Base-by-base conservation (phyloP, 352 stramenopile species). In the Hyphochytrium catenoides region DNA sequence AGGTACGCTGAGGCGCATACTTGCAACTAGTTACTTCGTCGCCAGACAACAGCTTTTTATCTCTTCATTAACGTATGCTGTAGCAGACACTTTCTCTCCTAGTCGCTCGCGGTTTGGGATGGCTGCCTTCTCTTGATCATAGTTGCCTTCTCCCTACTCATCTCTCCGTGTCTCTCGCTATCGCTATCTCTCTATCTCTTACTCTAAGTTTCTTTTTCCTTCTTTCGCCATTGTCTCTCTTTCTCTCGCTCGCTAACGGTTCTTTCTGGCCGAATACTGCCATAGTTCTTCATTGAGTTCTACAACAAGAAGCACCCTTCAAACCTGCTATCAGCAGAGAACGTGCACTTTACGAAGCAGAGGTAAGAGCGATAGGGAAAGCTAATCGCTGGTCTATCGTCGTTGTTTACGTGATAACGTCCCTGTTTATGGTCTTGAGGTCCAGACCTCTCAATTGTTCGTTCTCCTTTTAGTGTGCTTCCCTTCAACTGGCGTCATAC, bases 281-380 rank as follows among this genome's bases (percentile, higher is more conserved):
- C n/a, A n/a, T 44, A 83, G 66, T 83, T 86, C 49, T 86, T 86
- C 36, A 65, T 82, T 27, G 69, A 84, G 50, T 61, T 78, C 41
- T 86, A 86, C 52, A 86, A 86, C 48, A 74, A 63, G 29, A 83
- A 83, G 51, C 76, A 79, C 43, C 57, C 68, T 6, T 56, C 77
- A 2, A 60, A 77, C 25, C 33, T 29, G 12, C 43, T 46, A 22
- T 43, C 40, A n/a, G 17, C 33, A 7, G 40, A 46, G 20, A 42
- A 41, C 35, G 46, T 83, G 24, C 52, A 72, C 9, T 52, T 45
- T 3, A 46, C 34, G 1, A 41, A 54, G 28, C 59, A 69, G 40
- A 65, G 82, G 38, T 45, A 84, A 37, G 68, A 81, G 41, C 68
- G 70, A 49, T 71, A 72, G 46, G 41, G 39, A 18, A 12, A 15